These are phyloP conservation scores for Candida sakaeoensis DNA, from an alignment of 805 yeast genomes.

Conservation along the genomic window DNA sequence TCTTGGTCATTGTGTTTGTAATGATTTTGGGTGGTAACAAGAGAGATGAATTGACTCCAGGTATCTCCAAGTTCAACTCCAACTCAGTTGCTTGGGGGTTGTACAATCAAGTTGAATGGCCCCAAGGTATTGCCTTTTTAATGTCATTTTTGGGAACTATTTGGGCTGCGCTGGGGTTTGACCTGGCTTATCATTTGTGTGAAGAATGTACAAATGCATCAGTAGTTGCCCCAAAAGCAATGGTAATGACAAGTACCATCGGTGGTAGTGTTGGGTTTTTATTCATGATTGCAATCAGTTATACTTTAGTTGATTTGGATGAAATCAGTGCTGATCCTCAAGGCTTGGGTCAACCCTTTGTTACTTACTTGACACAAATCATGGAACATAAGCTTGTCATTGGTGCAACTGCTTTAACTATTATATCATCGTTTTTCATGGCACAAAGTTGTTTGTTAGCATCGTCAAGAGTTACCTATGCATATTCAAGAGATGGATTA, in stretches of 20 bases:
- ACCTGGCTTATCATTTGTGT: conserved; percentile 70
- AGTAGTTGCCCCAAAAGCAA: conserved; percentile 64
- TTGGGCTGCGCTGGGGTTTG: conserved; percentile 75
- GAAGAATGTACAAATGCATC: conserved; percentile 68
- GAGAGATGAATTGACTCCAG: conserved; percentile 24
- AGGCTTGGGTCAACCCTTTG: conserved; percentile 58
- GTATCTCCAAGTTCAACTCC: conserved; percentile 44
- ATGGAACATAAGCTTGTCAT: conserved; percentile 35
- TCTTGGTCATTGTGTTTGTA: conserved; percentile 50
- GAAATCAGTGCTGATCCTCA: conserved; percentile 45
- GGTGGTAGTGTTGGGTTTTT: conserved; percentile 57
- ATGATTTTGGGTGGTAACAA: conserved; percentile 53
- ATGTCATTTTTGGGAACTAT: conserved; percentile 59
- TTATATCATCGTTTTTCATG: conserved; percentile 39
- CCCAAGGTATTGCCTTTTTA: conserved; percentile 56
- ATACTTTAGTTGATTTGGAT: conserved; percentile 51
- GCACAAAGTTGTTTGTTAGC: conserved; percentile 52
- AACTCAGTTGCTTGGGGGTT: conserved; percentile 52
- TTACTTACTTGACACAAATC: conserved; percentile 49
- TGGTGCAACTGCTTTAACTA: conserved; percentile 35
- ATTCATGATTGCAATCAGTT: conserved; percentile 58
- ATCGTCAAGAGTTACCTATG: conserved; percentile 62
- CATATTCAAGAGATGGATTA: conserved; percentile 66
- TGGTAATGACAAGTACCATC: conserved; percentile 51
- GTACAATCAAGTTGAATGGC: conserved; percentile 57